A percentile compares a stretch with the other conserved stretches of the same genome.
Evolutionary conservation across 345 rosid genomes (phyloP).

Genomic region (Salix caprea): DNA sequence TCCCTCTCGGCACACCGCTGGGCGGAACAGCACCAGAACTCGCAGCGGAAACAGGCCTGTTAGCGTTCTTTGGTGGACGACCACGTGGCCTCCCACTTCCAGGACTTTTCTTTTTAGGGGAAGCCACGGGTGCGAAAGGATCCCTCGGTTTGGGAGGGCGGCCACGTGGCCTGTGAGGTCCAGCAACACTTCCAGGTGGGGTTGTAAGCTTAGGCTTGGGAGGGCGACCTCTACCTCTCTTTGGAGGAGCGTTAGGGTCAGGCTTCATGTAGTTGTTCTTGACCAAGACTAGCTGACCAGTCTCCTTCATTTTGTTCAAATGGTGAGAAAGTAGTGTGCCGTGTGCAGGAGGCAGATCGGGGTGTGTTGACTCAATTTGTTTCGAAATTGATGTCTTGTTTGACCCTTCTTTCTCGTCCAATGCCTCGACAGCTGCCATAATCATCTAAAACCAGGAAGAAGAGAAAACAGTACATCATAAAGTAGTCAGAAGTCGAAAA

Average conservation of each 20-base stretch:
- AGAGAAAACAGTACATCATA: background rate
- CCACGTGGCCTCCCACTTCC: constrained; percentile 53
- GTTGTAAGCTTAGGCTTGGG: constrained; percentile 50
- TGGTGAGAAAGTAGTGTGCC: constrained; percentile 52
- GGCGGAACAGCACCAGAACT: background rate
- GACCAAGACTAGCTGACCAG: constrained; percentile 51
- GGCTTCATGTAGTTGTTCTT: constrained; percentile 83
- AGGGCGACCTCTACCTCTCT: constrained; percentile 90
- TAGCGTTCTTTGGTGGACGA: constrained; percentile 66
- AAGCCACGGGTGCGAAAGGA: constrained; percentile 28
- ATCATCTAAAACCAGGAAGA: constrained; percentile 40
- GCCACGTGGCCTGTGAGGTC: constrained; percentile 64
- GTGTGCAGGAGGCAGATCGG: constrained; percentile 57
- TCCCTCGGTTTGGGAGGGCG: constrained; percentile 65
- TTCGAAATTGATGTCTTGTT: constrained; percentile 54
- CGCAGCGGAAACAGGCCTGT: constrained; percentile 13
- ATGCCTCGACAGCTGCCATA: constrained; percentile 63
- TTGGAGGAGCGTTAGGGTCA: constrained; percentile 68
- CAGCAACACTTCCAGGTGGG: constrained; percentile 19
- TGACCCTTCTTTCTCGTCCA: constrained; percentile 46
- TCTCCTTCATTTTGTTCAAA: constrained; percentile 59
- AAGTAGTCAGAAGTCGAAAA: background rate
- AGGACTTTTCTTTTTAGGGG: constrained; percentile 6
- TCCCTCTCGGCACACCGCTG: constrained; percentile 43
- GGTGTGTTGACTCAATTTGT: constrained; percentile 55